A percentile compares a stretch with the other conserved stretches of the same genome.
Evolutionary conservation across 495 filamentous ascomycete genomes (phyloP).

Genomic region (Penicillium taxi): DNA sequence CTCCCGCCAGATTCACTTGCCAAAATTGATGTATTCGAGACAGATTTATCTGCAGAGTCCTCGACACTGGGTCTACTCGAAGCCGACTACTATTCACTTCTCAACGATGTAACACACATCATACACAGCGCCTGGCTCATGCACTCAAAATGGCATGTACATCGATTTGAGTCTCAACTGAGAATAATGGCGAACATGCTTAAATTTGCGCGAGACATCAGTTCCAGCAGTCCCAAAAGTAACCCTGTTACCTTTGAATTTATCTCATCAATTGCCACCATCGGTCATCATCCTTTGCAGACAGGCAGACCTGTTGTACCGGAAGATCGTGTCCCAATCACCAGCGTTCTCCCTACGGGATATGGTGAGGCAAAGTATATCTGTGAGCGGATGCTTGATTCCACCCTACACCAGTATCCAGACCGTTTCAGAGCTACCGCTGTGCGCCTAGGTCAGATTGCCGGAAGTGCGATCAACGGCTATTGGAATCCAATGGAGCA

Average conservation of each 20-base stretch:
- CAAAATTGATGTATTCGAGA: slow-evolving; percentile 10
- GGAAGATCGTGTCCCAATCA: slow-evolving; percentile 10
- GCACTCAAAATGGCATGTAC: slow-evolving; percentile 23
- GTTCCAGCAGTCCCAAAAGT: slow-evolving; percentile 7
- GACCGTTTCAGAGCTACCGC: slow-evolving; percentile 5
- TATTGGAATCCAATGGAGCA: slow-evolving; percentile 50
- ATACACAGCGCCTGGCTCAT: slow-evolving; percentile 38
- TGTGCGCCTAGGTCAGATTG: slow-evolving; percentile 42
- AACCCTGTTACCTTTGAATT: slow-evolving; percentile 22
- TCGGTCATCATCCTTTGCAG: slow-evolving; percentile 35
- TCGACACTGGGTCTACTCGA: slow-evolving; percentile 36
- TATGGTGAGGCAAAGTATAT: slow-evolving; percentile 43
- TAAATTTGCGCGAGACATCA: slow-evolving; percentile 32
- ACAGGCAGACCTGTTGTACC: slow-evolving; percentile 19
- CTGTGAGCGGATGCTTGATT: slow-evolving; percentile 36
- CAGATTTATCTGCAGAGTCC: slow-evolving; percentile 39
- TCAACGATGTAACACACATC: slow-evolving; percentile 24
- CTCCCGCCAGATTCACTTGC: neutral
- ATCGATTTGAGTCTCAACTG: slow-evolving; percentile 26
- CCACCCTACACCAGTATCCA: slow-evolving; percentile 19
- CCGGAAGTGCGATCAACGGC: slow-evolving; percentile 41
- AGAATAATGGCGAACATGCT: slow-evolving; percentile 23
- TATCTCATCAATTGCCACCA: slow-evolving; percentile 46
- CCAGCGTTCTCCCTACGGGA: slow-evolving; percentile 17
- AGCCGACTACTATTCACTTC: slow-evolving; percentile 6